Evolutionary conservation across 176 grass and related monocot species (phyloP).

Genomic region (Thinopyrum elongatum): DNA sequence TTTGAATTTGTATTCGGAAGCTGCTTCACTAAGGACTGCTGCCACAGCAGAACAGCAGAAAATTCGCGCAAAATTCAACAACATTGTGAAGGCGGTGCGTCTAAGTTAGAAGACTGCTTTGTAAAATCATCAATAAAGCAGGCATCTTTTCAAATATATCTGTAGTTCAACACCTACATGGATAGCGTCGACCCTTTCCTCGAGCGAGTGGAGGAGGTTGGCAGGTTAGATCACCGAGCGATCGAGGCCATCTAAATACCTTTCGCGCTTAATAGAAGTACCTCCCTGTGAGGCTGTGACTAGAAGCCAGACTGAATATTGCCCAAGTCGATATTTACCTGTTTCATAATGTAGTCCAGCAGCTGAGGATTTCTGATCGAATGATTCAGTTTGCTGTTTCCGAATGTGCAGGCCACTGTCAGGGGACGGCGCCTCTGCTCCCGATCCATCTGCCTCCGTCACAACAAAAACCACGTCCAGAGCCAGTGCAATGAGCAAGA

Average conservation of each 20-base stretch:
- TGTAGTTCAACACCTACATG: slow-evolving; percentile 26
- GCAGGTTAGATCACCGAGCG: slow-evolving; percentile 11
- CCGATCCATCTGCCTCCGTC: not conserved
- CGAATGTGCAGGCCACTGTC: not conserved
- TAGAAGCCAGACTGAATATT: not conserved
- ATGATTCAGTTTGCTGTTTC: not conserved
- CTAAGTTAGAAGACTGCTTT: not conserved
- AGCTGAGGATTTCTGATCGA: not conserved
- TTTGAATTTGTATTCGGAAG: slow-evolving; percentile 32
- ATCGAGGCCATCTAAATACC: not conserved
- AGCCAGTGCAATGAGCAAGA: slow-evolving; percentile 6
- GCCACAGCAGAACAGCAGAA: slow-evolving; percentile 33
- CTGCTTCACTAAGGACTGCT: slow-evolving; percentile 7
- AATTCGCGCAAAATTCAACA: slow-evolving; percentile 35
- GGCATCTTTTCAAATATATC: not conserved
- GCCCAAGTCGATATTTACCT: not conserved
- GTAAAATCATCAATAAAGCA: not conserved
- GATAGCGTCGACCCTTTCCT: slow-evolving; percentile 5
- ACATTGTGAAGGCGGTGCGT: slow-evolving; percentile 50
- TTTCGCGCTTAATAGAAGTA: not conserved
- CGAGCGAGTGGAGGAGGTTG: slow-evolving; percentile 28
- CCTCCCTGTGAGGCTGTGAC: not conserved
- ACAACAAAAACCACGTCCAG: not conserved
- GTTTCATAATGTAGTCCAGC: not conserved
- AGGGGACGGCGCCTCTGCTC: not conserved